These are phyloP conservation scores for Pleurotus citrinopileatus DNA, from an alignment of 768 basidiomycete species.

Conservation along the genomic window DNA sequence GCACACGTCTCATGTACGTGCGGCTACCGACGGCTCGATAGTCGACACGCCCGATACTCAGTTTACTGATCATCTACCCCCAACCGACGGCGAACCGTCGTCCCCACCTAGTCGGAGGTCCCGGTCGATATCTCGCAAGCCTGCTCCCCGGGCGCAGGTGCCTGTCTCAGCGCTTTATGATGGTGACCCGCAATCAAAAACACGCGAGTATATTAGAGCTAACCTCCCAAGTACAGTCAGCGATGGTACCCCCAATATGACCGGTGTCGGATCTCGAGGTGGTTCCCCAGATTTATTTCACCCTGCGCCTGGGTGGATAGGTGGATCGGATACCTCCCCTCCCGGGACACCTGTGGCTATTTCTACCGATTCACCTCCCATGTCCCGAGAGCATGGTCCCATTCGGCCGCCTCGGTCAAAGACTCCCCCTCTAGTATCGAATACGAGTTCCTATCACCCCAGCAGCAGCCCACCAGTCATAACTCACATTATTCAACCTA, in stretches of 20 bases:
- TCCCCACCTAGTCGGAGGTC: not conserved
- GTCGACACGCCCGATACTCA: not conserved
- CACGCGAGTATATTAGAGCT: constrained; percentile 24
- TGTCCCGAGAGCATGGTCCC: constrained; percentile 9
- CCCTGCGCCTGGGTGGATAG: constrained; percentile 3
- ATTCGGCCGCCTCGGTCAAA: constrained; percentile 28
- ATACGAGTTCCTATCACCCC: constrained; percentile 20
- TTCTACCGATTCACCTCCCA: not conserved
- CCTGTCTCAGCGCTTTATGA: constrained; percentile 59
- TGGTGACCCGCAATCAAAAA: constrained; percentile 18
- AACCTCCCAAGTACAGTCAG: constrained; percentile 55
- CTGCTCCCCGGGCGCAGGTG: constrained; percentile 59
- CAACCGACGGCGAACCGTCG: constrained; percentile 12
- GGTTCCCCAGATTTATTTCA: constrained; percentile 23
- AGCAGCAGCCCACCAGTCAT: constrained; percentile 4
- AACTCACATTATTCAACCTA: constrained; percentile 3
- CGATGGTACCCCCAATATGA: constrained; percentile 56
- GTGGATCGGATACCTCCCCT: constrained; percentile 25
- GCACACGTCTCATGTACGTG: constrained; percentile 14
- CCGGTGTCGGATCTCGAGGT: constrained; percentile 51
- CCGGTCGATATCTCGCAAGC: constrained; percentile 45
- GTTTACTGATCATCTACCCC: constrained; percentile 14
- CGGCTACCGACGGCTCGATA: constrained; percentile 1
- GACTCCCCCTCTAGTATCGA: constrained; percentile 34
- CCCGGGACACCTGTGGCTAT: constrained; percentile 13